phyloP scores from a whole-genome alignment of 371 early-diverging fungal genomes.

The Rhizopus microsporus region DNA sequence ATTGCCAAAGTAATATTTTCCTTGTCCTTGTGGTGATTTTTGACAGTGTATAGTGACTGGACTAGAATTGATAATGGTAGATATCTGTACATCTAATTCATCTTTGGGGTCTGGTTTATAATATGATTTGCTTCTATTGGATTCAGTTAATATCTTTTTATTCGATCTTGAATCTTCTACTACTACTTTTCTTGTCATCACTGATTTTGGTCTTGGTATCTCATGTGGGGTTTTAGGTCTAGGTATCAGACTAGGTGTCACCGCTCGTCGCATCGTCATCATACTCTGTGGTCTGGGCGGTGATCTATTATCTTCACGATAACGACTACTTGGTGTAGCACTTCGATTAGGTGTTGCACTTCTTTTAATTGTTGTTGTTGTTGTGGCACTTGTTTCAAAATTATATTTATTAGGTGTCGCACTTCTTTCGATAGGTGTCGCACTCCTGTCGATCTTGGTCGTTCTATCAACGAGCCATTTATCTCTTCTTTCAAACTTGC shows the following conservation, averaged over 20 bases:
- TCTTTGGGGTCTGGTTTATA: slow-evolving; percentile 56
- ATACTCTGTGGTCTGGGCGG: too few species aligned
- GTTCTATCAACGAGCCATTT: too few species aligned
- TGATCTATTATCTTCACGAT: too few species aligned
- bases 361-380: not conserved
- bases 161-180: not conserved
- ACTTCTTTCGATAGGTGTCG: not conserved
- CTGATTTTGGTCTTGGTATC: slow-evolving; percentile 42
- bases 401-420: not conserved
- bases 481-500: not conserved
- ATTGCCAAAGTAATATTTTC: slow-evolving; percentile 64
- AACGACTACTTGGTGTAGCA: too few species aligned
- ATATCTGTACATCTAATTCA: slow-evolving; percentile 59
- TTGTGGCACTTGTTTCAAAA: not conserved
- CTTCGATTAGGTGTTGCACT: too few species aligned
- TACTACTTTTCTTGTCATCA: slow-evolving; percentile 23
- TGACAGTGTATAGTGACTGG: slow-evolving; percentile 54
- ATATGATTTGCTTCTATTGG: slow-evolving; percentile 22
- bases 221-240: slow-evolving; percentile 34
- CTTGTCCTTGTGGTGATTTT: slow-evolving; percentile 40
- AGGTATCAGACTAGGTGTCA: slow-evolving; percentile 34
- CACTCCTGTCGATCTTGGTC: not conserved
- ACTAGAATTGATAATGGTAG: slow-evolving; percentile 52
- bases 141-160: not conserved
- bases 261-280: slow-evolving; percentile 10